Base-by-base conservation (phyloP, 306 rosid genomes). In the Vachellia pachyceras region DNA sequence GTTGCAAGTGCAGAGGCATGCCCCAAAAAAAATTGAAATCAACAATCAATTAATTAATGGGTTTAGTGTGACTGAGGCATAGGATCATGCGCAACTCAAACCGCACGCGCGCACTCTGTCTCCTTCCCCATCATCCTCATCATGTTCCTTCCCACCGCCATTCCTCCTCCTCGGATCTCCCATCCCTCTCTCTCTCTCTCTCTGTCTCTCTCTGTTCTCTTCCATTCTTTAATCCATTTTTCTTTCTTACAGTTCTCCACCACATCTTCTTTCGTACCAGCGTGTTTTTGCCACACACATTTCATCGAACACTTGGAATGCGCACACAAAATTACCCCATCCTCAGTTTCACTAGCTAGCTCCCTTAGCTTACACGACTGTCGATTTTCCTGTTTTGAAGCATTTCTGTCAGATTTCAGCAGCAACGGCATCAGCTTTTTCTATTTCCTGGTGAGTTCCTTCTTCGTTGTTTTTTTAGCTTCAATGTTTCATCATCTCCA, bases 71-170 rank as follows among this genome's bases (percentile, higher is more conserved):
- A 69, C 9, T 6, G 83, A 65, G 85, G 83, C 73, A 83, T 91
- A 91, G 93, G 93, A 91, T 91, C 92, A 88, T 86, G 93, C 92
- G 90, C 91, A 83, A 71, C n/a, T n/a, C n/a, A n/a, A n/a, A n/a
- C 83, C 82, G 87, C 89, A 88, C 88, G 93, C 92, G 84, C 81
- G 83, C 87, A 78, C 55, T 83, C 82, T 75, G 76, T 77, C 25
- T 12, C 39, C 57, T 71, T 44, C 75, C 83, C n/a, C n/a, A n/a
- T n/a, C n/a, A n/a, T n/a, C n/a, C n/a, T n/a, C 73, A 85, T 89
- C 75, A 86, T 82, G 86, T 70, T 78, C 75, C 64, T 61, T 55
- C 69, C 82, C 80, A 69, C 75, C 47, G 69, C 47, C 40, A 10
- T 61, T 35, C 77, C 75, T 69, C 78, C 49, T 60, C 79, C 89